A percentile compares a stretch with the other conserved stretches of the same genome.
Evolutionary conservation across 495 filamentous ascomycete genomes (phyloP).

Genomic region (Parachaetomium inaequale): DNA sequence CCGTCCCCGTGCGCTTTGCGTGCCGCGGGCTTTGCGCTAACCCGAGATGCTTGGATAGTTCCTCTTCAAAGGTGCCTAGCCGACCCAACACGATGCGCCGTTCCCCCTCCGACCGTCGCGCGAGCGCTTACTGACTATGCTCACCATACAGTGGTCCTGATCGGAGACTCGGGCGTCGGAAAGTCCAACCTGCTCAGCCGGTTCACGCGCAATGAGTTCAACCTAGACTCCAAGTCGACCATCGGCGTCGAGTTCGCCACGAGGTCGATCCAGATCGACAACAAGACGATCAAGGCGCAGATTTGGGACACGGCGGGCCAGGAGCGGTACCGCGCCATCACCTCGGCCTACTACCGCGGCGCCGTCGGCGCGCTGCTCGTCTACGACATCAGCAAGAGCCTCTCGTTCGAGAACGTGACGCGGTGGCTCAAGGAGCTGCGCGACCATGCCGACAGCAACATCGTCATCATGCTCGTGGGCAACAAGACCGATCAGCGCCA

Average conservation of each 20-base stretch:
- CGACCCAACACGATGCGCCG: constrained; percentile 1
- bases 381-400: constrained; percentile 99
- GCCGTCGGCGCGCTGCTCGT: constrained; percentile 96
- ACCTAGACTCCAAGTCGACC: constrained; percentile 98
- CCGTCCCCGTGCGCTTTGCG: constrained; percentile 1
- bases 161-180: constrained; percentile 97
- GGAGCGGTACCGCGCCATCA: constrained; percentile 98
- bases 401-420: constrained; percentile 98
- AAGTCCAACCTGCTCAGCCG: constrained; percentile 99
- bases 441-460: constrained; percentile 97
- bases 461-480: constrained; percentile 99
- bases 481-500: constrained; percentile 99
- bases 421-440: constrained; percentile 98
- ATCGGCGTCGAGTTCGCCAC: constrained; percentile 99
- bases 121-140: constrained; percentile 32
- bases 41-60: constrained; percentile 59
- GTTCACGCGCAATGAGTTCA: constrained; percentile 99
- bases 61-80: constrained; percentile 88
- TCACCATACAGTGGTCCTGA: constrained; percentile 76
- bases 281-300: constrained; percentile 99
- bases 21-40: constrained; percentile 33
- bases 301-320: constrained; percentile 99
- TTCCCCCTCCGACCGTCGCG: constrained; percentile 15
- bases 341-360: constrained; percentile 96
- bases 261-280: constrained; percentile 96